Conservation (phyloP, 2,329 filamentous ascomycete species). For the Alternaria triticimaculans region DNA sequence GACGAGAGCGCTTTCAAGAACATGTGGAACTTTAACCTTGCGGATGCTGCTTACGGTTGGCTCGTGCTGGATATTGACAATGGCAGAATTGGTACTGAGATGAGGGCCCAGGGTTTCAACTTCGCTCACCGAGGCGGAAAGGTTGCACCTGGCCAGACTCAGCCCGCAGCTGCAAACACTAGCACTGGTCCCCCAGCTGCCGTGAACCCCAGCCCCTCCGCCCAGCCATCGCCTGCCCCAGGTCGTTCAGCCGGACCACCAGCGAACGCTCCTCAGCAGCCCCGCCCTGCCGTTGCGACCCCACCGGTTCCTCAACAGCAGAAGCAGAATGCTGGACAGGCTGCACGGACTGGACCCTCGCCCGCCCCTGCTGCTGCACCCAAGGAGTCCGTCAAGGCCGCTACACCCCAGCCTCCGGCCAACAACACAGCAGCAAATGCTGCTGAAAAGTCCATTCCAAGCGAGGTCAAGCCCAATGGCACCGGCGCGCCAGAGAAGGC, state of each 20-base stretch:
- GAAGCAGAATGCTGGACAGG: conserved; percentile 51
- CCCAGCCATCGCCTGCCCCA: conserved; percentile 47
- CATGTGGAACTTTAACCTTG: conserved; percentile 99
- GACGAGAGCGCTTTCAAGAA: conserved; percentile 99
- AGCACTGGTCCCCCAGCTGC: conserved; percentile 46
- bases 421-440: conserved; percentile 41
- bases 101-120: conserved; percentile 99
- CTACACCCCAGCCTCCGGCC: conserved; percentile 55
- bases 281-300: conserved; percentile 40
- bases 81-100: conserved; percentile 95
- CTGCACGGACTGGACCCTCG: conserved; percentile 50
- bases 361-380: conserved; percentile 50
- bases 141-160: conserved; percentile 50
- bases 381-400: conserved; percentile 57
- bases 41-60: conserved; percentile 96
- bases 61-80: conserved; percentile 94
- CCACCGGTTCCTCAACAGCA: conserved; percentile 50
- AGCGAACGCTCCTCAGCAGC: conserved; percentile 42
- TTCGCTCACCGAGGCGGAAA: conserved; percentile 95
- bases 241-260: conserved; percentile 41
- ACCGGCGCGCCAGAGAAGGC: conserved; percentile 51
- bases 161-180: conserved; percentile 45
- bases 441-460: conserved; percentile 50
- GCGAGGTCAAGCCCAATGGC: conserved; percentile 59
- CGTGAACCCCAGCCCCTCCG: conserved; percentile 46